Evolutionary conservation across 1,139 yeast genomes (phyloP).

Genomic region (Diutina scorzettiae): DNA sequence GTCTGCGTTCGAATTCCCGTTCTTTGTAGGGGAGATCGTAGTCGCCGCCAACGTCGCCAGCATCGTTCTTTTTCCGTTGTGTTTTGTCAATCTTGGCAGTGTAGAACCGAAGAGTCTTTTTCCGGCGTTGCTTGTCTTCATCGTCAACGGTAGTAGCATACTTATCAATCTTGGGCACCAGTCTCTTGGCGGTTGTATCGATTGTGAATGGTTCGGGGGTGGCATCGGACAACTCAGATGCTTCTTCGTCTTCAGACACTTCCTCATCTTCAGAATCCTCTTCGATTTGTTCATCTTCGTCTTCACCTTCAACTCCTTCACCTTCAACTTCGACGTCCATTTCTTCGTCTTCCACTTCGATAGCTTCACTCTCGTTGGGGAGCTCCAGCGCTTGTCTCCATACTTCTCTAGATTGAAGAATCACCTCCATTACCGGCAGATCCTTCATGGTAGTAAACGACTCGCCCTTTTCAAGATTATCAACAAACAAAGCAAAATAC

Average conservation of each 20-base stretch:
- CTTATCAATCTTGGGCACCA: constrained; percentile 11
- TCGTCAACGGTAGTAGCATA: constrained; percentile 52
- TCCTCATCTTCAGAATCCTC: constrained; percentile 15
- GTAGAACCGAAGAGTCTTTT: constrained; percentile 83
- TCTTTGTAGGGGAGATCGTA: constrained; percentile 89
- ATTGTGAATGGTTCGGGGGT: constrained; percentile 32
- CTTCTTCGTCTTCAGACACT: constrained; percentile 18
- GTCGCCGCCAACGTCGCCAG: constrained; percentile 61
- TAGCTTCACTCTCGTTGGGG: constrained; percentile 14
- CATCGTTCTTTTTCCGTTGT: constrained; percentile 35
- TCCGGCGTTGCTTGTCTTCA: constrained; percentile 76
- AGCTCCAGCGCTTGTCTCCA: constrained; percentile 71
- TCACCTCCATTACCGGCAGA: constrained; percentile 79
- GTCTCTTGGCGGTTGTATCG: constrained; percentile 26
- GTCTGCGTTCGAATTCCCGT: constrained; percentile 79
- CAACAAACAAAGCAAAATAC: constrained; percentile 62
- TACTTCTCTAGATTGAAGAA: constrained; percentile 70
- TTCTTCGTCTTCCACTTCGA: neutral
- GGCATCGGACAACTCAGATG: constrained; percentile 11
- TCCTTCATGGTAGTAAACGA: constrained; percentile 61
- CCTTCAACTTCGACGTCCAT: constrained; percentile 6
- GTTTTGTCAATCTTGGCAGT: constrained; percentile 93
- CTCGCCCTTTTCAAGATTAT: constrained; percentile 41
- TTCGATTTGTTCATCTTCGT: constrained; percentile 10
- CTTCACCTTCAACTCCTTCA: constrained; percentile 11